These are phyloP conservation scores for Xylariaceae sp. DNA, from an alignment of 2,329 filamentous ascomycete genomes.

Conservation along the genomic window DNA sequence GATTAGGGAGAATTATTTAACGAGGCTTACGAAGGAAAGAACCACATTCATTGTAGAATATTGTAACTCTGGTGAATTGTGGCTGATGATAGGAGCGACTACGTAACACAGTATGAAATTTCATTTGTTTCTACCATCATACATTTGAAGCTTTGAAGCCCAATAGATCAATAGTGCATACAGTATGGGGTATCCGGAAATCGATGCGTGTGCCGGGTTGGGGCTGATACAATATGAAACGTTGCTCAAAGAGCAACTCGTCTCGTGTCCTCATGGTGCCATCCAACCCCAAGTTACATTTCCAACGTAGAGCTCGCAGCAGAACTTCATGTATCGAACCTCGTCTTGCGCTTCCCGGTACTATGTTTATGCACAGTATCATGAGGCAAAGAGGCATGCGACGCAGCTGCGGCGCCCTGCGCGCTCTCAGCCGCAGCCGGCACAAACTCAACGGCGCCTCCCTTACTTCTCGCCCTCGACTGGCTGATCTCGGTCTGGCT, in stretches of 20 bases:
- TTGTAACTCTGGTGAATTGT: not conserved
- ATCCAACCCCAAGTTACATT: not conserved
- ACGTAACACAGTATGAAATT: not conserved
- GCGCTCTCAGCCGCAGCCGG: constrained; percentile 26
- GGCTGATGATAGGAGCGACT: no score
- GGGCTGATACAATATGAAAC: not conserved
- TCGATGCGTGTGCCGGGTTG: not conserved
- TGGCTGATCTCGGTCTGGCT: constrained; percentile 50
- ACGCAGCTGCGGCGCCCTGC: constrained; percentile 35
- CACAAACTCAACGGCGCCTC: constrained; percentile 56
- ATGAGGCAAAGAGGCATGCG: constrained; percentile 3
- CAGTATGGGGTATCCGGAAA: constrained; percentile 16
- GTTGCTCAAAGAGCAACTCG: not conserved
- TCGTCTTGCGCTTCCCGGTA: constrained; percentile 38
- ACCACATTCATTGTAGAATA: constrained; percentile 24
- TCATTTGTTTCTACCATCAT: constrained; percentile 14
- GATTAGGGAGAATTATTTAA: not conserved
- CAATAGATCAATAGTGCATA: not conserved
- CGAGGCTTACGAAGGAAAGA: constrained; percentile 6
- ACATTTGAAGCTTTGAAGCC: not conserved
- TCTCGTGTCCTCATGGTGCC: not conserved
- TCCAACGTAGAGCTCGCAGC: not conserved
- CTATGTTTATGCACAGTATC: constrained; percentile 10
- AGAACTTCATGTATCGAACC: constrained; percentile 37
- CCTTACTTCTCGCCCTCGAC: constrained; percentile 48